Percentiles rank a stretch among this genome's conserved stretches.
Evolutionary conservation across 805 yeast species (phyloP).

Genomic region (Pichia phayaonensis): DNA sequence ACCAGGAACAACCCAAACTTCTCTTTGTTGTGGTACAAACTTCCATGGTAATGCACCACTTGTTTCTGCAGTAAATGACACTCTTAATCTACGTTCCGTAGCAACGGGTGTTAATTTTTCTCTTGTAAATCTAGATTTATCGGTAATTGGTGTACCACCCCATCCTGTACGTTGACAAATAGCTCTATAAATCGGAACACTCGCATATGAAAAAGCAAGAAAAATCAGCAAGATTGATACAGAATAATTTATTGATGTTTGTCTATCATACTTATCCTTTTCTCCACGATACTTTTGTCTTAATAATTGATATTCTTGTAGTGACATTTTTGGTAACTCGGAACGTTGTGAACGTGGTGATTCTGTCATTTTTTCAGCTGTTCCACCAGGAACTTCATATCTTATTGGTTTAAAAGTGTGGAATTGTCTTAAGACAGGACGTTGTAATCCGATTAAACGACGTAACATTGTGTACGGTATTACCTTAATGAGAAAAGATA

Average conservation of each 20-base stretch:
- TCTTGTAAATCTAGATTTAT: constrained; percentile 66
- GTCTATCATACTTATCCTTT: constrained; percentile 31
- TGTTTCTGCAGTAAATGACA: constrained; percentile 89
- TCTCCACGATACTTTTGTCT: constrained; percentile 20
- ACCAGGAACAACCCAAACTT: constrained; percentile 89
- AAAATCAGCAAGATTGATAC: constrained; percentile 63
- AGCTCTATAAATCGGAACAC: constrained; percentile 89
- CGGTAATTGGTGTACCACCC: constrained; percentile 94
- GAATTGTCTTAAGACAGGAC: not conserved
- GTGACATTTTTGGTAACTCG: constrained; percentile 25
- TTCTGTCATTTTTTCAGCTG: constrained; percentile 1
- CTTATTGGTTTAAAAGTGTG: not conserved
- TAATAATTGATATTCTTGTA: constrained; percentile 25
- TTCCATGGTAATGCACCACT: constrained; percentile 91
- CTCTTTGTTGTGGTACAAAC: constrained; percentile 88
- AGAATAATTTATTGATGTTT: constrained; percentile 58
- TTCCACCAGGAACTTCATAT: constrained; percentile 14
- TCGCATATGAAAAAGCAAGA: constrained; percentile 73
- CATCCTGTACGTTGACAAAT: constrained; percentile 93
- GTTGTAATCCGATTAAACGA: not conserved
- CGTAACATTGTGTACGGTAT: not conserved
- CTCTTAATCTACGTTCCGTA: constrained; percentile 68
- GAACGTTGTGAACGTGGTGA: constrained; percentile 9
- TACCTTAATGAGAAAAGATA: no score
- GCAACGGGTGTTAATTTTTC: constrained; percentile 87